Percentiles rank a stretch among this genome's conserved stretches.
These are phyloP conservation scores for Panicum hallii DNA, from an alignment of 202 grass and related monocot species.

Conservation along the genomic window DNA sequence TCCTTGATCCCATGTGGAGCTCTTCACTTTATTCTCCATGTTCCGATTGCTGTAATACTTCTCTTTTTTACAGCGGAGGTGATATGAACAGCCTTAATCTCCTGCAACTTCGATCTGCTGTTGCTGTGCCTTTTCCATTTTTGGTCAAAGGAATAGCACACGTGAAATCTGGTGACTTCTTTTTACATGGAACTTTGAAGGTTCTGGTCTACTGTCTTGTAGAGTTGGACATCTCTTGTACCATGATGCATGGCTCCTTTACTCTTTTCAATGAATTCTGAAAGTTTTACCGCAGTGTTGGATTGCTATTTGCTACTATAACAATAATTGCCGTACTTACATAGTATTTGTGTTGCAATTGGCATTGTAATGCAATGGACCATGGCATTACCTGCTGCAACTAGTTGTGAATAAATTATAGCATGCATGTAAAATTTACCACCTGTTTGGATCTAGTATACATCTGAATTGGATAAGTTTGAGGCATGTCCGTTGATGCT, in stretches of 20 bases:
- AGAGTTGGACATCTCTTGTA: background rate
- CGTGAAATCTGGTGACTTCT: conserved; percentile 44
- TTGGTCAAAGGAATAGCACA: conserved; percentile 18
- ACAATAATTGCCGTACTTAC: background rate
- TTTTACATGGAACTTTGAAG: conserved; percentile 39
- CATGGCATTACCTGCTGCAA: background rate
- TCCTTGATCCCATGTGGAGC: conserved; percentile 71
- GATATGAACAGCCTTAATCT: conserved; percentile 24
- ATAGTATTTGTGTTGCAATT: background rate
- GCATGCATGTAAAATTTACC: background rate
- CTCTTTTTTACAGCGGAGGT: conserved; percentile 24
- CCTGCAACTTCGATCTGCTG: conserved; percentile 8
- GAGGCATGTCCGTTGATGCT: conserved; percentile 28
- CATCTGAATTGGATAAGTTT: conserved; percentile 39
- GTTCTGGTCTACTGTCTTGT: background rate
- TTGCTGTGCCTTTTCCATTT: conserved; percentile 28
- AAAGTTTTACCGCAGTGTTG: background rate
- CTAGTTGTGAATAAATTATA: conserved; percentile 15
- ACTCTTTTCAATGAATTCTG: background rate
- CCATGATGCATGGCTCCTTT: background rate
- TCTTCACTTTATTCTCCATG: conserved; percentile 55
- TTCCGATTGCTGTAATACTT: conserved; percentile 41
- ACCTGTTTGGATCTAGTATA: conserved; percentile 34
- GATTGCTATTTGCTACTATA: background rate
- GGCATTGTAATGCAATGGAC: background rate